Percentiles rank a stretch among this genome's conserved stretches.
These are phyloP conservation scores for Ogataea corticis DNA, from an alignment of 805 yeast species.

Conservation along the genomic window DNA sequence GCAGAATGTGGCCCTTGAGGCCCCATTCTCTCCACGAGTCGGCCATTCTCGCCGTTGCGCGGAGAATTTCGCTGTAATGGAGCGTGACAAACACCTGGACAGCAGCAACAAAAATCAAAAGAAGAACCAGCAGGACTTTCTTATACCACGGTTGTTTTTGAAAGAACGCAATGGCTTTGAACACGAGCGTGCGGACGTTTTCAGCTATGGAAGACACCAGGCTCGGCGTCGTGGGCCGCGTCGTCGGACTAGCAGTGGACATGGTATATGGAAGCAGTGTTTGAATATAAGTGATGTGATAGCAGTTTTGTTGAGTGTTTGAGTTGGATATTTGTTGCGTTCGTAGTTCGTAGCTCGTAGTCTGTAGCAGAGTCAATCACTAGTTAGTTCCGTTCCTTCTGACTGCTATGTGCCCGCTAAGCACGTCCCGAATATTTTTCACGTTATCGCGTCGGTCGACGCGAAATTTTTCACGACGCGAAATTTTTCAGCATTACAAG, in stretches of 20 bases:
- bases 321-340: no score
- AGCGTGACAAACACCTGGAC: conserved; percentile 26
- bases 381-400: no score
- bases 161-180: conserved; percentile 1
- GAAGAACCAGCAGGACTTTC: conserved; percentile 13
- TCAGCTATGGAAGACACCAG: neutral
- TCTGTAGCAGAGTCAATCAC: no score
- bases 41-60: conserved; percentile 42
- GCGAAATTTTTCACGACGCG: neutral
- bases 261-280: no score
- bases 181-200: neutral
- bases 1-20: conserved; percentile 32
- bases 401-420: no score
- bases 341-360: no score
- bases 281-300: no score
- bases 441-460: neutral
- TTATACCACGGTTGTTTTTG: conserved; percentile 4
- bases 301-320: no score
- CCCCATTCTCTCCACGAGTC: conserved; percentile 41
- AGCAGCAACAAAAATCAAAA: conserved; percentile 5
- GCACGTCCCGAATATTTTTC: no score
- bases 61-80: conserved; percentile 40
- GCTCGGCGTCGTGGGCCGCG: no score
- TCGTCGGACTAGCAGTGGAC: no score
- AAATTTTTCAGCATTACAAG: neutral